Evolutionary conservation across 2,329 filamentous ascomycete species (phyloP), one percentile per base, ranked within the genome.

Genomic region (Aschersonia sp.): DNA sequence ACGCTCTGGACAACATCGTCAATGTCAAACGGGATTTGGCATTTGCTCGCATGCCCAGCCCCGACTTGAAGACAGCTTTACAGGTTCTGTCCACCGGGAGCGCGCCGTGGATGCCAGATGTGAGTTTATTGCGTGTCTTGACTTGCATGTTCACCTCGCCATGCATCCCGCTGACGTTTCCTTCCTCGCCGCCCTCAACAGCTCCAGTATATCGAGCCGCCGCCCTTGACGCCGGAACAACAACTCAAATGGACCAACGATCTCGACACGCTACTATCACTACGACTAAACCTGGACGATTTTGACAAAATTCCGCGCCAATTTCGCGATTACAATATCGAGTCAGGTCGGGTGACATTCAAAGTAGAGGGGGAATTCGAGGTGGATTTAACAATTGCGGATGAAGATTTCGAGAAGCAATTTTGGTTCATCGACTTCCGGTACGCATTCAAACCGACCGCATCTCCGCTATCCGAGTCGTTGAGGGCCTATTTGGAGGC

Each of bases 381-480:
- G 62, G 78, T 97, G 22, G 92, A 97, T 60, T 74, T 98, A 46
- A 89, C 88, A 1, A 84, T 97, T 52, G 87, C 85, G 14, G 84
- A 89, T 55, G 89, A 97, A 59, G 83, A 92, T 53, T 77, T 81
- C 14, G 72, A 80, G 32, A 83, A 84, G 47, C 89, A 94, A 56
- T 94, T 94, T 59, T 95, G 84, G 73, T 95, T 97, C 59, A 85
- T 97, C 51, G 89, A 97, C 62, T 81, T 97, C 56, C 79, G 89
- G 50, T 88, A 94, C 55, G 68, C 81, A 11, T 98, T 94, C 61
- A 73, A 70, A 7, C 90, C 90, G 1, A 73, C 80, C 0, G 74
- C 84, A 0, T 65, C 63, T 10, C 67, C 70, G 45, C 58, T 94
- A 6, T 72, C 83, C 0, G 77, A 83, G 30, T 68, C 69, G 4